phyloP scores from a whole-genome alignment of 2,329 filamentous ascomycete genomes.

The Stagonosporopsis tanaceti region DNA sequence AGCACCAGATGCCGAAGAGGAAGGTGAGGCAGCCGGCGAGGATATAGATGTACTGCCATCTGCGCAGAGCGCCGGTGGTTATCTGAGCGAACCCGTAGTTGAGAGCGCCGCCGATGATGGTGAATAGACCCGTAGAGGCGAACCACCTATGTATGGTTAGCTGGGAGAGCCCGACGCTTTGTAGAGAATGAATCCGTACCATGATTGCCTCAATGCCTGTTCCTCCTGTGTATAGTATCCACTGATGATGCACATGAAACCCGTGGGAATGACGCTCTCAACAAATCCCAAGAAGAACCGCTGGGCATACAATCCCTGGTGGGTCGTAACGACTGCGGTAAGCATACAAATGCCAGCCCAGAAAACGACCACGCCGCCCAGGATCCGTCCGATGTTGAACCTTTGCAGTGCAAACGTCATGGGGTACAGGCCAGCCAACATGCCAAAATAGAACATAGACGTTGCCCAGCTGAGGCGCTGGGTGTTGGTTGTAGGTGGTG shows the following conservation, averaged over 20 bases:
- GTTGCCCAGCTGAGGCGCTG: slow-evolving; percentile 77
- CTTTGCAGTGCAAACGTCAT: slow-evolving; percentile 75
- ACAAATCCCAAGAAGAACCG: slow-evolving; percentile 65
- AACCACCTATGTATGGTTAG: slow-evolving; percentile 60
- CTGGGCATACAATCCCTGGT: slow-evolving; percentile 67
- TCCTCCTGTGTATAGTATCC: slow-evolving; percentile 53
- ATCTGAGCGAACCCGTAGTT: slow-evolving; percentile 52
- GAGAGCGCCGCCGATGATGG: slow-evolving; percentile 43
- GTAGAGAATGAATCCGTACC: slow-evolving; percentile 25
- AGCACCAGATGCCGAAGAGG: slow-evolving; percentile 71
- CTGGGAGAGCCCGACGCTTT: background rate
- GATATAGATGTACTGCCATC: slow-evolving; percentile 74
- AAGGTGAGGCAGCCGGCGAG: slow-evolving; percentile 65
- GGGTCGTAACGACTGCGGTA: slow-evolving; percentile 71
- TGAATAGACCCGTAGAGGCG: slow-evolving; percentile 58
- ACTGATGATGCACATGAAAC: slow-evolving; percentile 63
- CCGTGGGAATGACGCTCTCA: slow-evolving; percentile 64
- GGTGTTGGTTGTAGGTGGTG: slow-evolving; percentile 68
- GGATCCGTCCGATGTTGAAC: slow-evolving; percentile 69
- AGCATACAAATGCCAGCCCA: slow-evolving; percentile 74
- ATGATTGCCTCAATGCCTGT: slow-evolving; percentile 63
- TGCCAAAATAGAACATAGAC: slow-evolving; percentile 81
- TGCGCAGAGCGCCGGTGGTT: slow-evolving; percentile 48
- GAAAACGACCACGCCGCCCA: slow-evolving; percentile 69
- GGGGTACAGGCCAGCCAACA: slow-evolving; percentile 76